These are phyloP conservation scores for Sanghuangporus baumii DNA, from an alignment of 1,284 basidiomycete genomes.

Conservation along the genomic window DNA sequence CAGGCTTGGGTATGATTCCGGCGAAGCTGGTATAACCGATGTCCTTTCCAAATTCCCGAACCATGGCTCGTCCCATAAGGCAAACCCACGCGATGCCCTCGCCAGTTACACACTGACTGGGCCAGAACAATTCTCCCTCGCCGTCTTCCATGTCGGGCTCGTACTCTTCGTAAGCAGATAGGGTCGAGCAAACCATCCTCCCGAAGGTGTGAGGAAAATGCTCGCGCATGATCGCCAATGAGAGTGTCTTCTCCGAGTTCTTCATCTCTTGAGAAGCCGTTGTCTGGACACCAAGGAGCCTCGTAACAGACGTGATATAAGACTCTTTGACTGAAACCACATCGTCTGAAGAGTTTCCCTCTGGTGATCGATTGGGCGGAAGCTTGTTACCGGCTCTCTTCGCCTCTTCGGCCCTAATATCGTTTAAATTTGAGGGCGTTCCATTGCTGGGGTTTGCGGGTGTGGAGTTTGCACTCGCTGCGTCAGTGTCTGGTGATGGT, in stretches of 20 bases:
- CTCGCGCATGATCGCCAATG: slow-evolving; percentile 54
- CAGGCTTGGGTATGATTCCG: slow-evolving; percentile 63
- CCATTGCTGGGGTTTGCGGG: slow-evolving; percentile 48
- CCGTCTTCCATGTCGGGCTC: slow-evolving; percentile 77
- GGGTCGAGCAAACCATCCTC: slow-evolving; percentile 59
- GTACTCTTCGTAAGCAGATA: slow-evolving; percentile 58
- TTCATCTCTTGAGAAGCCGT: slow-evolving; percentile 42
- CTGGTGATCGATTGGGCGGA: slow-evolving; percentile 1
- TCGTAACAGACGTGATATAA: slow-evolving; percentile 38
- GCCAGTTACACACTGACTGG: slow-evolving; percentile 58
- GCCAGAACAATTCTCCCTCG: slow-evolving; percentile 77
- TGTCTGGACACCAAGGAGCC: slow-evolving; percentile 40
- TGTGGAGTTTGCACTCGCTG: slow-evolving; percentile 68
- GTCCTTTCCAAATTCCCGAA: slow-evolving; percentile 67
- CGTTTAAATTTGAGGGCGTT: slow-evolving; percentile 16
- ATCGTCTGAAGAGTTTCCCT: neutral
- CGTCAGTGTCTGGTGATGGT: slow-evolving; percentile 61
- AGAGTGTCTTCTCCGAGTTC: slow-evolving; percentile 48
- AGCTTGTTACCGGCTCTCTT: neutral
- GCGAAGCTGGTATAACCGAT: slow-evolving; percentile 65
- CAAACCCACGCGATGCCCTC: slow-evolving; percentile 77
- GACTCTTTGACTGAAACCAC: slow-evolving; percentile 3
- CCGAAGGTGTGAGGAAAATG: slow-evolving; percentile 70
- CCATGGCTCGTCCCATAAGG: slow-evolving; percentile 74
- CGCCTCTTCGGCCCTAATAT: slow-evolving; percentile 1